phyloP scores from a whole-genome alignment of 345 rosid genomes.

The Ailanthus altissimus region DNA sequence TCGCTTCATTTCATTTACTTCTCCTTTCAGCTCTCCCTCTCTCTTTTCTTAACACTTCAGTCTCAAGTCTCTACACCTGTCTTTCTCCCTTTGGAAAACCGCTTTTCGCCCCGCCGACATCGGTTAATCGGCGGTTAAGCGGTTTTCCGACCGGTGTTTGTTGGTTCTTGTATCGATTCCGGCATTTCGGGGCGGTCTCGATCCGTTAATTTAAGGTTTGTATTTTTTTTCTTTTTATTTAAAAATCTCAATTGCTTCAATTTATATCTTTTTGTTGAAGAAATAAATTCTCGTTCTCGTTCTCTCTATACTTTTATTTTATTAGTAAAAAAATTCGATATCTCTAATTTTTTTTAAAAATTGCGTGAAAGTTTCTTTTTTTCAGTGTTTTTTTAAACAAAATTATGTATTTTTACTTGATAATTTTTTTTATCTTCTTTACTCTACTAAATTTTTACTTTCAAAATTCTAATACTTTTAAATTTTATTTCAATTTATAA shows the following conservation, averaged over 20 bases:
- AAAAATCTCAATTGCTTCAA: too few species aligned
- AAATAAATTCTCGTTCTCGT: too few species aligned
- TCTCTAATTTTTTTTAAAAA: too few species aligned
- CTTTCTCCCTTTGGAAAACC: background rate
- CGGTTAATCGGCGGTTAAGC: background rate
- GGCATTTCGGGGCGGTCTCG: conserved; percentile 13
- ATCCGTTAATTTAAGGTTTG: conserved; percentile 11
- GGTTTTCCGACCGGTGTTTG: conserved; percentile 13
- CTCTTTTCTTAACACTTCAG: background rate
- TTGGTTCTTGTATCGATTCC: background rate
- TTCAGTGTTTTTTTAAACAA: too few species aligned
- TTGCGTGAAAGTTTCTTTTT: too few species aligned
- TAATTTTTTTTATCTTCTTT: too few species aligned
- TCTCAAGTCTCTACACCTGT: background rate
- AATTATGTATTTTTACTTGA: too few species aligned
- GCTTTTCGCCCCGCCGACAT: background rate
- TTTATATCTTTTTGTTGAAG: too few species aligned
- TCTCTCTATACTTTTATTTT: background rate
- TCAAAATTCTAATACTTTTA: background rate
- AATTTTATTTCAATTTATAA: background rate
- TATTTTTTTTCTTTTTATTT: background rate
- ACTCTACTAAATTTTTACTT: background rate
- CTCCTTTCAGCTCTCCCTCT: background rate
- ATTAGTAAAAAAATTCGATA: background rate
- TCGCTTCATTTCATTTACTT: background rate